Base-by-base conservation (phyloP, 2,329 filamentous ascomycete species). In the Xylaria sp. region DNA sequence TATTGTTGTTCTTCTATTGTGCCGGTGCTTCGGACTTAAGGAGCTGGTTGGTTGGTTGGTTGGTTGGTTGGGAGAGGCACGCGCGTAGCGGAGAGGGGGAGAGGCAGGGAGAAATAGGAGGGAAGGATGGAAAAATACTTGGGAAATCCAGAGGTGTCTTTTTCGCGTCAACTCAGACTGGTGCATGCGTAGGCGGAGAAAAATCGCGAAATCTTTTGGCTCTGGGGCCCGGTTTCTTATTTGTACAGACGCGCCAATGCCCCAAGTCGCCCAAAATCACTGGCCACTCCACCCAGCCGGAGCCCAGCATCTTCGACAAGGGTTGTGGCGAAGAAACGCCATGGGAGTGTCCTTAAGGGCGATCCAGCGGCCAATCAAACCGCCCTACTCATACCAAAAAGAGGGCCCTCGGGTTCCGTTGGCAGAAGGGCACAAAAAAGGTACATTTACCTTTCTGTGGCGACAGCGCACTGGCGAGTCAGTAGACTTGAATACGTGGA, bases 221-320 rank as follows among this genome's bases (percentile, higher is more conserved):
- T 77, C 79, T 76, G 80, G 80, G 80, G 79, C 78, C 75, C 75
- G 44, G 78, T 78, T 71, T 81, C 77, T 79, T 82, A 82, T 82
- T 82, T 82, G 81, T 82, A 82, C 77, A 76, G 57, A 80, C 76
- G 78, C 77, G 75, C 75, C 74, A 9, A 72, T 71, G 55, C 51
- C 70, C 73, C 72, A 72, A 71, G 71, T 65, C 63, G 65, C 65
- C 69, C 71, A 75, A 71, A 77, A 76, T 76, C 75, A 78, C 75
- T 70, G 72, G 69, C 70, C 70, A 70, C 74, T 72, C 73, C 67
- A 72, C 65, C 68, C 62, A 66, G 66, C 72, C 66, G 61, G 69
- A 60, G 58, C 37, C 68, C 55, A 72, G 66, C 63, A 63, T 65
- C 42, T 53, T n/a, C 55, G 63, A 76, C 75, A 75, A 70, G 75